A percentile compares a stretch with the other conserved stretches of the same genome.
Evolutionary conservation across 768 basidiomycete genomes (phyloP).

Genomic region (Leccinum longicurvipes): DNA sequence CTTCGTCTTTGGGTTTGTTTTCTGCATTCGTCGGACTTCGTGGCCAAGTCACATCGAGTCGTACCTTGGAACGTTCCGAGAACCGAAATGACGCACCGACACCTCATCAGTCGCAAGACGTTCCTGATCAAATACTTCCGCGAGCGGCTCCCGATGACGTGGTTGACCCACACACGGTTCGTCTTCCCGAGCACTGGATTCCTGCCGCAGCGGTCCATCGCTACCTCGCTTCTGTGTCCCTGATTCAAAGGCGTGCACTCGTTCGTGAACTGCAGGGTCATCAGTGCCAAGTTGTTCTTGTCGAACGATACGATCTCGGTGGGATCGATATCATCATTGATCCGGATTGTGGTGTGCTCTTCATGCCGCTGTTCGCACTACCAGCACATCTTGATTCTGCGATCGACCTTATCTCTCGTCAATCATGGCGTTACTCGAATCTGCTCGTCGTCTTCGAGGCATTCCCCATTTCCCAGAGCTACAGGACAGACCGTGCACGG

Average conservation of each 20-base stretch:
- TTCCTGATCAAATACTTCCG: conserved; percentile 16
- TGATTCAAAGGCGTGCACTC: conserved; percentile 66
- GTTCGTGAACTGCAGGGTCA: conserved; percentile 47
- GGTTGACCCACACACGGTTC: conserved; percentile 43
- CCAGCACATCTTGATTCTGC: conserved; percentile 48
- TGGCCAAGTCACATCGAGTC: conserved; percentile 11
- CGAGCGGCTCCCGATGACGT: conserved; percentile 39
- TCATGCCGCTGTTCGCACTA: conserved; percentile 43
- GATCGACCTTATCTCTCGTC: conserved; percentile 40
- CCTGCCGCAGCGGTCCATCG: conserved; percentile 43
- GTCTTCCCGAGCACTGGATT: conserved; percentile 33
- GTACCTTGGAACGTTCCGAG: conserved; percentile 8
- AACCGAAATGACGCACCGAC: conserved; percentile 10
- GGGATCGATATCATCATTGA: conserved; percentile 69
- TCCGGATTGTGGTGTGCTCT: conserved; percentile 54
- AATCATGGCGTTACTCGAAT: conserved; percentile 61
- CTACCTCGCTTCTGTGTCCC: conserved; percentile 65
- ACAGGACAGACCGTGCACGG: conserved; percentile 14
- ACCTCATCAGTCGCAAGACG: conserved; percentile 2
- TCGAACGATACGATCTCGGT: conserved; percentile 59
- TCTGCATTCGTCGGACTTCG: conserved; percentile 26
- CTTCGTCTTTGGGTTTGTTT: conserved; percentile 26
- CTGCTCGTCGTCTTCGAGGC: conserved; percentile 66
- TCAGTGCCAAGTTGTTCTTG: conserved; percentile 49
- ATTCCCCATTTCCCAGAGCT: conserved; percentile 49